phyloP scores from a whole-genome alignment of 495 filamentous ascomycete species.

The Annulohypoxylon moriforme region DNA sequence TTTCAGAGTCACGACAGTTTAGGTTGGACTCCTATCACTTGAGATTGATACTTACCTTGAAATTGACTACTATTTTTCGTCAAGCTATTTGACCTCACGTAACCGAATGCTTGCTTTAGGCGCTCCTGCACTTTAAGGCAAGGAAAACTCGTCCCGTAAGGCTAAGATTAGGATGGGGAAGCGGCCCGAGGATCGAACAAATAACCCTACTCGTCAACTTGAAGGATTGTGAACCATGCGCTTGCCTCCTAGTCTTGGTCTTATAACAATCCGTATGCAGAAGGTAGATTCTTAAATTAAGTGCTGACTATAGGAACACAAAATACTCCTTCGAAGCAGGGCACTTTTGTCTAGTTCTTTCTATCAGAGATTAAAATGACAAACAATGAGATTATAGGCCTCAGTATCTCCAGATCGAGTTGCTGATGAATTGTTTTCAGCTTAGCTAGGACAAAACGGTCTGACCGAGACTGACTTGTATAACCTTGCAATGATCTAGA shows the following conservation, averaged over 20 bases:
- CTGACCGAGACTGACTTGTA: not conserved
- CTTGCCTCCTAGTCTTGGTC: not conserved
- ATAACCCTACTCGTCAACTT: not conserved
- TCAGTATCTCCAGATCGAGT: not conserved
- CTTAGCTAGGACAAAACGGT: not conserved
- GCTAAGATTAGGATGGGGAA: not conserved
- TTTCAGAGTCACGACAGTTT: constrained; percentile 28
- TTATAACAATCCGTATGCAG: not conserved
- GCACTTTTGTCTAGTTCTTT: constrained; percentile 3
- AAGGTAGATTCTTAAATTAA: constrained; percentile 2
- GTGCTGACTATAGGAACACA: constrained; percentile 5
- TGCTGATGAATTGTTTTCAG: not conserved
- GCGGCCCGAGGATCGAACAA: not conserved
- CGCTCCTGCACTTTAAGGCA: not conserved
- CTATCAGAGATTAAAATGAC: not conserved
- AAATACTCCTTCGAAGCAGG: not conserved
- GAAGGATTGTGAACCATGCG: constrained; percentile 22
- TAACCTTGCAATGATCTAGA: not conserved
- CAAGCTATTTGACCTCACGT: not conserved
- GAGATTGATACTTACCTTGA: constrained; percentile 1
- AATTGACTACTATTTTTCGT: not conserved
- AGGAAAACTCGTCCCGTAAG: not conserved
- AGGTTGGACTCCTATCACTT: not conserved
- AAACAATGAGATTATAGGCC: not conserved
- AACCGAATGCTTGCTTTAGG: not conserved